Evolutionary conservation across 371 early-diverging fungal genomes (phyloP), one percentile per base, ranked within the genome.

Genomic region (Apophysomyces variabilis): DNA sequence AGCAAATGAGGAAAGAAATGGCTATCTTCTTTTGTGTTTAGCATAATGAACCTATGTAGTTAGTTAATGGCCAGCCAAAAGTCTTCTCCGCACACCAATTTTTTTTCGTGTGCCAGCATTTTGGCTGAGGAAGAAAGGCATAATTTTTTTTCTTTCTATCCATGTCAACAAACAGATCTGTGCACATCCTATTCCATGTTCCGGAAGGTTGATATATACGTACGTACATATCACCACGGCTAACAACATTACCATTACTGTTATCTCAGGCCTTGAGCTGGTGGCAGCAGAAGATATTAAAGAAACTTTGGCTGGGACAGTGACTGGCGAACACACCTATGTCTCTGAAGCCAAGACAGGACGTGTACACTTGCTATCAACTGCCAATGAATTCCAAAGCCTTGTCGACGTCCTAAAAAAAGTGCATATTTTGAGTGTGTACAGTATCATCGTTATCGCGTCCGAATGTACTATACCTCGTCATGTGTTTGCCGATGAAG

Each of bases 101-200:
- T 43, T 43, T 45, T 13, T 7, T 45, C 13, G 13, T n/a, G 16
- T n/a, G 46, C 46, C 46, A 45, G n/a, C 6, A 6, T n/a, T n/a
- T 45, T 45, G 46, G 46, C 32, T 26, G 32, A 26, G 32, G 32
- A 26, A 26, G 32, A 26, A 26, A 26, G 32, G 32, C 32, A 3
- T 26, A 26, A 26, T 26, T 26, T 26, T 26, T 26, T 45, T 13
- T 45, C 16, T 18, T 45, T 18, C 16, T 13, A 18, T n/a, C 6
- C 46, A 45, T 45, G 46, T 45, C 46, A 13, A 45, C 13, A 6
- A 45, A 13, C 46, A 18, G 16, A 45, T 45, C 46, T 4, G 65
- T 62, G 7, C 74, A 74, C 66, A 21, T 70, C 7, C 14, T 74
- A 32, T 74, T 74, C 38, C 64, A 70, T 66, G 74, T 74, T 7